Base-by-base conservation (phyloP, 176 grass and related monocot species). In the Rhynchospora pubera region DNA sequence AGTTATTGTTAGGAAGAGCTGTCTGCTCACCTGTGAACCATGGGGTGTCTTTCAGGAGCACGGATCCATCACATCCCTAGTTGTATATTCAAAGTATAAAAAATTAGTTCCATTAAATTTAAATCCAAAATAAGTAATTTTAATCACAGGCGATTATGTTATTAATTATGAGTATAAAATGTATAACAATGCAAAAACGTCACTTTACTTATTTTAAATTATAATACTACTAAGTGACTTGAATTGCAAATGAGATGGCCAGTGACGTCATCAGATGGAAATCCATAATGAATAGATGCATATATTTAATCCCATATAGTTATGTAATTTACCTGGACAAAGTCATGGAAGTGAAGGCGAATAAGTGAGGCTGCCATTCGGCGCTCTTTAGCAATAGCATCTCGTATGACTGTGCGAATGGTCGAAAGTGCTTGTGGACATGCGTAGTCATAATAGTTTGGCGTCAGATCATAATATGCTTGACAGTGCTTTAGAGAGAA, bases 11-110 rank as follows among this genome's bases (percentile, higher is more conserved):
- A 43, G 21, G 77, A 39, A 9, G 26, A 39, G 47, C 77, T 18
- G 77, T 79, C 9, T 61, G 28, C 53, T 79, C 55, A 3, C 77
- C 55, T 5, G 8, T 42, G 28, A 61, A 79, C 51, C 23, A 79
- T 1, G 77, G 28, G 18, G 26, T 79, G 28, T 79, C 77, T 11
- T 21, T 61, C 30, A 79, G 28, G 4, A 79, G 24, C 32, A 79
- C 77, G 1, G 77, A 79, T 21, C 26, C 55, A 61, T 79, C 77
- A 79, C 77, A 79, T 58, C 77, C 26, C 77, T 72, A 47, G 11
- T 62, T 72, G 34, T 39, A 39, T 39, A 72, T 72, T 48, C 44
- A 72, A 45, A 71, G 15, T 47, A 22, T 6, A 66, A 32, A 62
- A 11, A 26, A 26, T 0, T 0, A 63, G 22, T 63, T 63, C 23